Evolutionary conservation across 257 asterid species (phyloP), one percentile per base, ranked within the genome.

Genomic region (Primulina eburnea): DNA sequence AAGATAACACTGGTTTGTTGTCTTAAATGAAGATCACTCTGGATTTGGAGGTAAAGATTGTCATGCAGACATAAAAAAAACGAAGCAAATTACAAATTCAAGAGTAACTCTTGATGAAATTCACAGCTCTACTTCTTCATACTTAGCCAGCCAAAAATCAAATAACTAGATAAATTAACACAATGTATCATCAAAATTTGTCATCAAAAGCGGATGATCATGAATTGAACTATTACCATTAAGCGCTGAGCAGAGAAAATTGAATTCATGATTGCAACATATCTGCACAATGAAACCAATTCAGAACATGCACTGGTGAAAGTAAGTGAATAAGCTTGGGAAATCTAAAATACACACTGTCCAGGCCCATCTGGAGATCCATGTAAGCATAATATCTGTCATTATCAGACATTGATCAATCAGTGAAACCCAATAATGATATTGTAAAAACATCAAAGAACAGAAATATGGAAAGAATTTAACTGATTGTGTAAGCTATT

Each of bases 341-440:
- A 71, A 28, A 69, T 64, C 58, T 53, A 69, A 70, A 73, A 52
- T 57, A 84, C 97, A 59, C 85, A 92, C 96, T 92, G 97, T 74
- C 96, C 93, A 59, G 98, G 93, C 38, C 97, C 98, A 77, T 92
- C 97, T 30, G 88, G 95, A 62, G 97, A 92, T 86, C 98, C 98
- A 78, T 92, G 98, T 76, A 92, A 73, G 84, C 97, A 92, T 72
- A 92, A 67, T 75, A 92, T 87, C 98, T 92, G 97, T 73, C 76
- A 89, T 75, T 53, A 66, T 72, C 63, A 76, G 35, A 65, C 71
- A 64, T 40, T 62, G 67, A 3, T 72, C 59, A 62, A 73, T 74
- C 70, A 80, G 79, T 56, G 30, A 76, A 71, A 68, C 72, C 53
- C 70, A 76, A 71, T 28, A 24, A 67, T 60, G 62, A 38, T 34